phyloP scores from a whole-genome alignment of 208 protist genomes.

The Wallacemonas sp. region DNA sequence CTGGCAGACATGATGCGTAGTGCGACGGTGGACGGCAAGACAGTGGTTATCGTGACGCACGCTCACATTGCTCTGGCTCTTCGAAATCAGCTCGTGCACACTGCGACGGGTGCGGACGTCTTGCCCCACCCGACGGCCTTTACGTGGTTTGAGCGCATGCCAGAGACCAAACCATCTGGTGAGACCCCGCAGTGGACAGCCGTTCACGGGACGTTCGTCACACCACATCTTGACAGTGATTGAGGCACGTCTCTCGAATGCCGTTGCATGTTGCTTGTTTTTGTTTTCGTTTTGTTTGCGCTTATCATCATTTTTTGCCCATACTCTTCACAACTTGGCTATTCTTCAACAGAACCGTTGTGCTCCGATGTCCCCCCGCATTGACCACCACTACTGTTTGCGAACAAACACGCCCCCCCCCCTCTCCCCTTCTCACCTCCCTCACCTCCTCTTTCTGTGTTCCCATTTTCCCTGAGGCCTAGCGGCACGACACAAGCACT shows the following conservation, averaged over 20 bases:
- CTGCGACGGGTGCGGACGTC: not conserved
- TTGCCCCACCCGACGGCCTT: not conserved
- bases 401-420: no score
- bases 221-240: not conserved
- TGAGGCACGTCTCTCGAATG: not conserved
- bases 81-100: not conserved
- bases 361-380: no score
- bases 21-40: slow-evolving; percentile 10
- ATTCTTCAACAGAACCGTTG: not conserved
- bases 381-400: no score
- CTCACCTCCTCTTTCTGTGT: not conserved
- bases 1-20: not conserved
- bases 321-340: no score
- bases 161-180: not conserved
- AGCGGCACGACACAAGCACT: no score
- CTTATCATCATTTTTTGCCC: no score
- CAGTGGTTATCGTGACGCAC: slow-evolving; percentile 21
- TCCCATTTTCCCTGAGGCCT: not conserved
- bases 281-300: not conserved
- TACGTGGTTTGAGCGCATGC: not conserved
- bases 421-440: not conserved
- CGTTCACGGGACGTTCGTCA: not conserved
- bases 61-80: slow-evolving; percentile 4
- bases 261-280: not conserved
- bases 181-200: not conserved